These are phyloP conservation scores for Lenwebbia sp. DNA, from an alignment of 345 rosid genomes.

Conservation along the genomic window DNA sequence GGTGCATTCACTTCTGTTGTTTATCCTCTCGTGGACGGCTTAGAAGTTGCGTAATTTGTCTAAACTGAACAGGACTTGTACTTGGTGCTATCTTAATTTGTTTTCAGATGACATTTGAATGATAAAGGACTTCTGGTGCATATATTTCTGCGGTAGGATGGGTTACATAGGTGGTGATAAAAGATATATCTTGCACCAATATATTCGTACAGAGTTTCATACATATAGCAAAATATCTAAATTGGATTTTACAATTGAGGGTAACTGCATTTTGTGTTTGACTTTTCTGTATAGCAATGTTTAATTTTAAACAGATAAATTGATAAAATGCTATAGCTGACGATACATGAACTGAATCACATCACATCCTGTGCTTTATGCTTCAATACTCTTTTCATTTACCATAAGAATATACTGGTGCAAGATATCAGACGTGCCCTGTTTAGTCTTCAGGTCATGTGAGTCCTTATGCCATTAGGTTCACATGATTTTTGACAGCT, in stretches of 20 bases:
- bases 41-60: not conserved
- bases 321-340: not conserved
- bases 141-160: not conserved
- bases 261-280: not conserved
- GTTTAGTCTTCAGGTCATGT: not conserved
- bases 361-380: not conserved
- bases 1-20: not conserved
- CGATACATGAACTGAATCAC: not conserved
- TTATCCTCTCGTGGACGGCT: not conserved
- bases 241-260: not conserved
- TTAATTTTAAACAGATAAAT: not conserved
- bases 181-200: not conserved
- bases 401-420: not conserved
- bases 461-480: not conserved
- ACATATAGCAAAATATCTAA: not conserved
- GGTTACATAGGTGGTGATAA: not conserved
- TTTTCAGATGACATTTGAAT: not conserved
- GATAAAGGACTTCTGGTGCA: not conserved
- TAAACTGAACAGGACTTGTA: not conserved
- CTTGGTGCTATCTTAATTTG: not conserved
- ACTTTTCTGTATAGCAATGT: not conserved
- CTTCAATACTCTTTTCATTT: not conserved
- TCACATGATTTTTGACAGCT: not conserved
- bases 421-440: not conserved
- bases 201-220: not conserved